Percentiles rank a stretch among this genome's conserved stretches.
Conservation (phyloP, 768 basidiomycete species). For the Rhizopogon roseolus region DNA sequence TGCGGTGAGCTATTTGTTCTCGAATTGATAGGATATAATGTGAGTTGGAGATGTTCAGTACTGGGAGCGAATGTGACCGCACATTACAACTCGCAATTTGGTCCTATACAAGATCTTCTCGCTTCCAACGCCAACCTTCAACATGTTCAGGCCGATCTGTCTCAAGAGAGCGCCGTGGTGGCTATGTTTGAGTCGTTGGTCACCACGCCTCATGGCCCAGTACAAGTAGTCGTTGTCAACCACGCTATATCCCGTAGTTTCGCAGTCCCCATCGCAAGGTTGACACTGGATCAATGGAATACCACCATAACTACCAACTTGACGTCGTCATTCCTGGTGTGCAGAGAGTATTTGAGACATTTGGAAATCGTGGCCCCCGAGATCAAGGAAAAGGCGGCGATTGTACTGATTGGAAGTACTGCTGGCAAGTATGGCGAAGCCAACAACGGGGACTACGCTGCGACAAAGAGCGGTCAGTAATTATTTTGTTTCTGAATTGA, state of each 20-base stretch:
- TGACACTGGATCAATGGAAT: conserved; percentile 64
- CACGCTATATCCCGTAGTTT: conserved; percentile 49
- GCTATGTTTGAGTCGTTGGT: conserved; percentile 42
- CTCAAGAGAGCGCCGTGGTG: conserved; percentile 47
- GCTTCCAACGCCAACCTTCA: conserved; percentile 27
- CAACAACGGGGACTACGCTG: conserved; percentile 62
- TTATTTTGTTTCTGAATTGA: not conserved
- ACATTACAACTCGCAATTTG: conserved; percentile 56
- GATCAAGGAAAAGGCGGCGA: conserved; percentile 50
- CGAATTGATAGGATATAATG: not conserved
- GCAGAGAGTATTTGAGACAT: conserved; percentile 52
- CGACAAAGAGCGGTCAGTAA: conserved; percentile 56
- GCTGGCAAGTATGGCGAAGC: conserved; percentile 73
- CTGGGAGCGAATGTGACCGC: conserved; percentile 70
- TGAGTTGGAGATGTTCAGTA: conserved; percentile 32
- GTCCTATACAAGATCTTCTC: conserved; percentile 36
- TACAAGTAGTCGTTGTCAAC: conserved; percentile 57
- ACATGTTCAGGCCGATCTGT: conserved; percentile 54
- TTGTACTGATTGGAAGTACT: conserved; percentile 67
- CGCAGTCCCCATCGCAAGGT: conserved; percentile 47
- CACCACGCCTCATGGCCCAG: conserved; percentile 37
- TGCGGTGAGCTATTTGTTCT: conserved; percentile 35
- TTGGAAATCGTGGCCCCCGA: conserved; percentile 34
- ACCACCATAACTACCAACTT: conserved; percentile 57
- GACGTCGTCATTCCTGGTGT: conserved; percentile 62